Percentiles rank a stretch among this genome's conserved stretches.
Evolutionary conservation across 805 yeast species (phyloP).

Genomic region (Lachancea sp.): DNA sequence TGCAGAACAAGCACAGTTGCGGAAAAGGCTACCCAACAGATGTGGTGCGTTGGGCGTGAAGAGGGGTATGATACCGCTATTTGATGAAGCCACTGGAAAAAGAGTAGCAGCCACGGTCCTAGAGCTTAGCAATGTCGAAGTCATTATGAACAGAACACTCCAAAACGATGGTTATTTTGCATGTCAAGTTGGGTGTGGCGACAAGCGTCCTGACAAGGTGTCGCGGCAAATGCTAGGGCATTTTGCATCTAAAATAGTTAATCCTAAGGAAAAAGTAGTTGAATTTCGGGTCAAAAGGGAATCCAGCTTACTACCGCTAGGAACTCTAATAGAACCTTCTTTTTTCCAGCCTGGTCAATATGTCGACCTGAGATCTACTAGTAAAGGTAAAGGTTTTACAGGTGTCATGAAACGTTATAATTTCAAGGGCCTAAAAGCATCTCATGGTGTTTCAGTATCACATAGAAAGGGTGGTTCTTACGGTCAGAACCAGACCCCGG

Average conservation of each 20-base stretch:
- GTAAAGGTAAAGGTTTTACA: constrained; percentile 94
- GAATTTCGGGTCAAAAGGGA: constrained; percentile 76
- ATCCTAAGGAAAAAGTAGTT: constrained; percentile 68
- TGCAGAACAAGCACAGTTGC: constrained; percentile 57
- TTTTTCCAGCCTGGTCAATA: constrained; percentile 77
- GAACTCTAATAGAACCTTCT: constrained; percentile 74
- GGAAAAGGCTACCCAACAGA: constrained; percentile 68
- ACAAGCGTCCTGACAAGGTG: constrained; percentile 54
- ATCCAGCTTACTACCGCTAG: constrained; percentile 63
- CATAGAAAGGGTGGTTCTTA: constrained; percentile 97
- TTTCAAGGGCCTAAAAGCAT: constrained; percentile 80
- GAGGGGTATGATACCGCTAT: constrained; percentile 86
- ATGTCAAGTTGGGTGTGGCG: constrained; percentile 81
- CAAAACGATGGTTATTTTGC: constrained; percentile 78
- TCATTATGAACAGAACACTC: constrained; percentile 60
- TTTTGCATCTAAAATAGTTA: constrained; percentile 68
- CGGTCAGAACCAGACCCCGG: constrained; percentile 94
- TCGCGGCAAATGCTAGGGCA: constrained; percentile 66
- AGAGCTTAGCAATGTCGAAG: constrained; percentile 85
- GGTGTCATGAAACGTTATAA: constrained; percentile 98
- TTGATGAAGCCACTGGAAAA: constrained; percentile 56
- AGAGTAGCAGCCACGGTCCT: constrained; percentile 80
- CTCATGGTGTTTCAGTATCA: constrained; percentile 91
- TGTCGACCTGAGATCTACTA: constrained; percentile 70
- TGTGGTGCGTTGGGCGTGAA: constrained; percentile 82